Evolutionary conservation across 345 rosid species (phyloP), one percentile per base, ranked within the genome.

Genomic region (Erucastrum elatum): DNA sequence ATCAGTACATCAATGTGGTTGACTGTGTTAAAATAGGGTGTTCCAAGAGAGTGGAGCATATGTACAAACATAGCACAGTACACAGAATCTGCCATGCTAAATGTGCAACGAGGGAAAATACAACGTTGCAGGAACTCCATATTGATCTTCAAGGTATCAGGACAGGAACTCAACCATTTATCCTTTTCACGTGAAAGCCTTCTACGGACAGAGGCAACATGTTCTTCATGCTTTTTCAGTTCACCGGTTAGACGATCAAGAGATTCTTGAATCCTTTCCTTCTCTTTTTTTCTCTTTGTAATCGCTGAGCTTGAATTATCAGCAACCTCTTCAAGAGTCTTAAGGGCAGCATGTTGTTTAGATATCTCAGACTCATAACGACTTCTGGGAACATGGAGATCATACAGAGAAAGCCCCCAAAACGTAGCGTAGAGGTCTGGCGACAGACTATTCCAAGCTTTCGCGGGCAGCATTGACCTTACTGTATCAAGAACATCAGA

Each of bases 121-220:
- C 98, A 96, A 60, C 97, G 98, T 78, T 96, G 99, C 75, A 96
- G 94, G 81, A 96, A 96, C 87, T 96, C 99, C 97, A 96, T 91
- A 80, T 96, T 96, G 72, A 96, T 96, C 89, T 93, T 96, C 84
- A 96, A 78, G 62, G 99, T 91, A 84, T 93, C 99, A 74, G 97
- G 98, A 80, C 99, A 96, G 65, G 98, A 91, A 78, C 95, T 96
- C 86, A 93, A 77, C 99, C 99, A 96, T 72, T 84, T 91, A 82
- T 93, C 99, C 80, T 96, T 96, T 84, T 96, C 98, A 74, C 87
- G 87, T 77, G 95, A 87, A 82, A 96, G 97, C 15, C 98, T 89
- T 75, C 87, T 84, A 55, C 87, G 89, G 80, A 96, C 96, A 81
- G 99, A 96, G 64, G 97, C 87, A 81, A 96, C 99, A 86, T 89